Evolutionary conservation across 2,329 filamentous ascomycete species (phyloP), one percentile per base, ranked within the genome.

Genomic region (Dothiorella sarmentorum): DNA sequence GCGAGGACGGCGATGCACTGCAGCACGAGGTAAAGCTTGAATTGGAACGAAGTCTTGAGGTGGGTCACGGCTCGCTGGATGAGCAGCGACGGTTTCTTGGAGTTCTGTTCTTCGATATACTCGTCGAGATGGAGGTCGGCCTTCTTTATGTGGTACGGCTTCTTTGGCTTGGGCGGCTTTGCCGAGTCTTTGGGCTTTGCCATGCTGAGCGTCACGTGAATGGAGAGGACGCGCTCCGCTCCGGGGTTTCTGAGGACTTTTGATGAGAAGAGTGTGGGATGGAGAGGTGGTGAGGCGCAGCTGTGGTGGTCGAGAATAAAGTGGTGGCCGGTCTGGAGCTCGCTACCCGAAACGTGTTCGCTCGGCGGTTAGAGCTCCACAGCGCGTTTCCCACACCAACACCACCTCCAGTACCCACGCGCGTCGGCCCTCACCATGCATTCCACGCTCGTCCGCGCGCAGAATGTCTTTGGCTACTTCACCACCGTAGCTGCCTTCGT

Each of bases 401-500:
- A 43, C 43, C 40, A 38, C 43, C n/a, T 18, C 22, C 27, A 53
- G 43, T 13, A n/a, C 4, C 26, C 42, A 24, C 17, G n/a, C 45
- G 20, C 37, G 27, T 29, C 27, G 31, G 27, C 42, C 20, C 20
- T 18, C 77, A 81, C 61, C 61, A 97, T 99, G 94, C 88, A 97
- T 76, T 95, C 90, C 70, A 84, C 88, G 45, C 76, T 96, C 49
- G 91, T 89, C 63, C 90, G 94, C 66, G 75, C 88, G 65, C 94
- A 99, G 76, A 93, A 91, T 77, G 87, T 91, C 73, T 99, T 99
- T 73, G 91, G 94, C 75, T 97, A 96, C 85, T 97, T 97, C 81
- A 97, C 94, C 17, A 95, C 91, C 24, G 91, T 97, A 63, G 88
- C 89, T 59, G 94, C 96, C 70, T 84, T 84, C 60, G 83, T 97